phyloP scores from a whole-genome alignment of 2,329 filamentous ascomycete genomes.

The Penicillium sp. region DNA sequence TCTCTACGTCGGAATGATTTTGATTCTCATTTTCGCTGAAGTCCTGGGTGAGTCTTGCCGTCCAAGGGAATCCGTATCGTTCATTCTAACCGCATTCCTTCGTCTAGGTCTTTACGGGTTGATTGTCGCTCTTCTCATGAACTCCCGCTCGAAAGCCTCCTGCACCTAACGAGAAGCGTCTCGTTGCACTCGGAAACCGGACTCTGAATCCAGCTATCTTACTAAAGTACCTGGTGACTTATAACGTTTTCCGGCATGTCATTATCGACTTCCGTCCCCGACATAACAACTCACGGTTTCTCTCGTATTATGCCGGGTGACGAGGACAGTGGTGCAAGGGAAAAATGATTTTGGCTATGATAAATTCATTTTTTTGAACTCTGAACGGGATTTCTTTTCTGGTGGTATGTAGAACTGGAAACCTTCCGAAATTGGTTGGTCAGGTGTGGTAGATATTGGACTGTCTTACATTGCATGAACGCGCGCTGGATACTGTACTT shows the following conservation, averaged over 20 bases:
- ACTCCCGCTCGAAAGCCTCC: constrained; percentile 75
- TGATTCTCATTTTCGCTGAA: constrained; percentile 99
- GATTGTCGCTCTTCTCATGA: constrained; percentile 99
- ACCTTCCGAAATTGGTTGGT: constrained; percentile 11
- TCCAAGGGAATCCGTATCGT: background rate
- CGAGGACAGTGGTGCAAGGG: constrained; percentile 6
- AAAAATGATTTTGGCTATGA: constrained; percentile 19
- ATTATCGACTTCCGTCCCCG: background rate
- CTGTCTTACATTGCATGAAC: constrained; percentile 28
- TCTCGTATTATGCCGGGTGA: constrained; percentile 1
- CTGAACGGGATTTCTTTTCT: constrained; percentile 16
- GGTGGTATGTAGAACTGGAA: constrained; percentile 22
- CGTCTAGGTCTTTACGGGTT: constrained; percentile 89
- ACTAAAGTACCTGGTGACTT: constrained; percentile 4
- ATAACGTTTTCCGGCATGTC: constrained; percentile 5
- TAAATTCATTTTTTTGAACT: constrained; percentile 16
- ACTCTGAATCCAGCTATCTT: constrained; percentile 12
- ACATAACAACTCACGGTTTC: constrained; percentile 4
- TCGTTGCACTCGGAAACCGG: constrained; percentile 10
- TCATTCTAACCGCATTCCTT: constrained; percentile 26
- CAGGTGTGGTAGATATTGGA: constrained; percentile 27
- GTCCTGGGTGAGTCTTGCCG: constrained; percentile 71
- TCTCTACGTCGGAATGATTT: constrained; percentile 94
- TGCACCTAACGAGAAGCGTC: constrained; percentile 50
- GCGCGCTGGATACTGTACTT: constrained; percentile 28